Base-by-base conservation (phyloP, 768 basidiomycete genomes). In the Tubosaeta sp. region DNA sequence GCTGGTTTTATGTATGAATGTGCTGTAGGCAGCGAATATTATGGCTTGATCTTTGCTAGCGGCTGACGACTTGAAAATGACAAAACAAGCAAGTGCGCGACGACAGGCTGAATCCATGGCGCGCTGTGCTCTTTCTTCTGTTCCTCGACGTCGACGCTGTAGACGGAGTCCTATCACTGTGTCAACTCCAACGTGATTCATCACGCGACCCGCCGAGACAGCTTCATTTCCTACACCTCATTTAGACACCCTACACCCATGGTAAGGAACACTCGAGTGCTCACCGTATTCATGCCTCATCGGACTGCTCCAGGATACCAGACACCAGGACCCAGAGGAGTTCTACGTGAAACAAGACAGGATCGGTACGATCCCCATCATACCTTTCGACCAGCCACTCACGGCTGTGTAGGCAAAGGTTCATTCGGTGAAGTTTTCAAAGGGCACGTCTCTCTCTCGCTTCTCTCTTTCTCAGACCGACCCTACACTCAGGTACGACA, bases 391-490 rank as follows among this genome's bases (percentile, higher is more conserved):
- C 45, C 30, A 42, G 59, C 62, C 53, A 68, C 34, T 10, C 43
- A 42, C 35, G 41, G 25, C 46, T 42, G 25, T 47, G 21, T 56
- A 96, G 95, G 94, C 55, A 97, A 99, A 70, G 95, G 95, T 29
- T 97, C 94, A 6, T 98, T 99, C 63, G 96, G 95, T 63, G 96
- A 97, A 71, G 94, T 98, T n/a, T 97, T 90, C 76, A 97, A 97
- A 73, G 96, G 94, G 94, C 93, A 51, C 49, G 79, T 63, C 41
- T 48, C 43, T 34, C 57, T 46, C 57, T 46, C 35, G 34, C 50
- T 7, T 44, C 25, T 48, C 51, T 41, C 48, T 53, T 47, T 52
- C 52, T 56, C 54, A 21, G 3, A 32, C 55, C 44, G 9, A 44
- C 27, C 22, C 24, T 29, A 25, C 44, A 22, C 19, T 6, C 59